phyloP scores from a whole-genome alignment of 192 early-diverging fungal genomes.

The Pilaira anomala region DNA sequence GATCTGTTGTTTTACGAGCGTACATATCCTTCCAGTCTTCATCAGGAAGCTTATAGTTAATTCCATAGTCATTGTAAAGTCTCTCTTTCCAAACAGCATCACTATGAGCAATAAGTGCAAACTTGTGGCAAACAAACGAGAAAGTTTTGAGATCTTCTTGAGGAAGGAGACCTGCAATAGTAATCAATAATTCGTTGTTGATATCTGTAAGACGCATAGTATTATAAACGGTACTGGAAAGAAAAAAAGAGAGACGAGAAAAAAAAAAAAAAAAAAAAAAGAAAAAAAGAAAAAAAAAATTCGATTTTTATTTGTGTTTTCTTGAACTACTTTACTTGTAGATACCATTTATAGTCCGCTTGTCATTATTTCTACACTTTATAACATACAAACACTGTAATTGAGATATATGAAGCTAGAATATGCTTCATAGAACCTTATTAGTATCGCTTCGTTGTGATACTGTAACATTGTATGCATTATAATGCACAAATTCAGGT shows the following conservation, averaged over 20 bases:
- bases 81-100: slow-evolving; percentile 31
- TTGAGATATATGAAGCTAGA: no score
- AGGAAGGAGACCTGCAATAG: slow-evolving; percentile 20
- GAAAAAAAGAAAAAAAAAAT: neutral
- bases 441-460: no score
- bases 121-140: slow-evolving; percentile 19
- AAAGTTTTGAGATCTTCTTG: slow-evolving; percentile 9
- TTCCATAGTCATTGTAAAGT: slow-evolving; percentile 26
- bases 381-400: no score
- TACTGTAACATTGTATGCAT: no score
- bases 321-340: no score
- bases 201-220: slow-evolving; percentile 4
- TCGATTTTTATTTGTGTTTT: no score
- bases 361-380: no score
- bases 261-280: neutral
- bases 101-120: slow-evolving; percentile 16
- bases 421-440: no score
- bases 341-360: no score
- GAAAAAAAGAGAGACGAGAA: neutral
- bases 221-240: neutral
- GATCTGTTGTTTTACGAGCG: slow-evolving; percentile 20
- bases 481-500: no score
- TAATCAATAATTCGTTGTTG: slow-evolving; percentile 20
- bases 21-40: slow-evolving; percentile 30
- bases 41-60: slow-evolving; percentile 28